Evolutionary conservation across 2,329 filamentous ascomycete species (phyloP), one percentile per base, ranked within the genome.

Genomic region (Stachybotrys chartarum): DNA sequence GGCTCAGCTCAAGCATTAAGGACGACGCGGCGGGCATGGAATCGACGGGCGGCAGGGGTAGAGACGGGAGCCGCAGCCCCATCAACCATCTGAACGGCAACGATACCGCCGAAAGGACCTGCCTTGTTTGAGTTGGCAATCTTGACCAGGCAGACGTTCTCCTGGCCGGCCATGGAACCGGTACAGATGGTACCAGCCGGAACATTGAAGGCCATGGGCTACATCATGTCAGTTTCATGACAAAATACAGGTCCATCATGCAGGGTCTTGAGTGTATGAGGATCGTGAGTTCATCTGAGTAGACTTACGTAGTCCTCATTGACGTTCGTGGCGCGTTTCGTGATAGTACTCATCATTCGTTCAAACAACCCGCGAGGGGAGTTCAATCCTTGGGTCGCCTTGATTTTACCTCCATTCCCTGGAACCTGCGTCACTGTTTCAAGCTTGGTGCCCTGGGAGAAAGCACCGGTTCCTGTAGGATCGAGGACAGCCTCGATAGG

Each of bases 101-200:
- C 59, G 30, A 71, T 66, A 24, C 73, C 74, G 45, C 72, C 73
- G 58, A 76, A 76, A 6, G 73, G 73, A 0, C 73, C 74, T 3
- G 69, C 71, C 11, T 55, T 55, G 61, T 72, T 72, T 54, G 61
- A 61, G 65, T 76, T 76, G 54, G 70, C 71, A 55, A 77, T 70
- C 68, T 75, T 75, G 60, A 74, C 66, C 30, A 75, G 62, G 64
- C 74, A 77, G 55, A 75, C 70, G 55, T 71, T 70, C 4, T 51
- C 35, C 57, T 66, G 53, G 45, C 68, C 66, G 16, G 59, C 66
- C 18, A 72, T 57, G 7, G 66, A 66, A 12, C 74, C 74, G 0
- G 60, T 65, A 64, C 74, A 76, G n/a, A 59, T 68, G 30, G 68
- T 72, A 17, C 70, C 72, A 44, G 66, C 70, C 6, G 73, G 72